Evolutionary conservation across 805 yeast genomes (phyloP).

Genomic region (Scheffersomyces lignosus): DNA sequence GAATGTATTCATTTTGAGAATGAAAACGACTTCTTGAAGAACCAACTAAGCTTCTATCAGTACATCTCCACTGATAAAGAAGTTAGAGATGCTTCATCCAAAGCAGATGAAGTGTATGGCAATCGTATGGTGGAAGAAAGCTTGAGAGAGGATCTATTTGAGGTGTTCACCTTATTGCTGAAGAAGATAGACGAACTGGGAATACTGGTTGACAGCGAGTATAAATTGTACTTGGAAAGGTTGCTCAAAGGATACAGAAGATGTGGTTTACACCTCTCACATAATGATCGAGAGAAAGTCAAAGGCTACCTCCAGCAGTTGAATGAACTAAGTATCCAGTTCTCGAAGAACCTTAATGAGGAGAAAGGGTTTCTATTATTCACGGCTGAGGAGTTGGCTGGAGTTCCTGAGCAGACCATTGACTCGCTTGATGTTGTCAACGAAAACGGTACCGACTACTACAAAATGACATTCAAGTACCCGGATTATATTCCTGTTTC

Average conservation of each 20-base stretch:
- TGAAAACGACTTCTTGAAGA: constrained; percentile 41
- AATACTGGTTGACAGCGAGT: constrained; percentile 47
- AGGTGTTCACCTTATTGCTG: constrained; percentile 55
- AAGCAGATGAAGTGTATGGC: constrained; percentile 58
- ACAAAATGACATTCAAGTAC: constrained; percentile 75
- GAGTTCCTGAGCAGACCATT: constrained; percentile 67
- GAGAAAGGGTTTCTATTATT: constrained; percentile 62
- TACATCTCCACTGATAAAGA: constrained; percentile 65
- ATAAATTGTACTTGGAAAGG: constrained; percentile 57
- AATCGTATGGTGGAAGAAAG: constrained; percentile 63
- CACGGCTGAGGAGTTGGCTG: constrained; percentile 64
- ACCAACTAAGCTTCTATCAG: constrained; percentile 65
- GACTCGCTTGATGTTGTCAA: constrained; percentile 53
- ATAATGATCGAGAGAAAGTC: constrained; percentile 55
- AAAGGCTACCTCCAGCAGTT: constrained; percentile 59
- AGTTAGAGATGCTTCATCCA: constrained; percentile 69
- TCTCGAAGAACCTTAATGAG: constrained; percentile 67
- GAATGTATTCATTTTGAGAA: constrained; percentile 57
- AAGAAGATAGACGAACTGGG: constrained; percentile 25
- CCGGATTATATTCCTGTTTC: constrained; percentile 80
- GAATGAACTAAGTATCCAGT: constrained; percentile 56
- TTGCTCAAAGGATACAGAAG: constrained; percentile 56
- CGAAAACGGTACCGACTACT: constrained; percentile 41
- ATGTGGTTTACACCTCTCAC: constrained; percentile 65
- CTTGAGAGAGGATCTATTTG: constrained; percentile 63